Conservation (phyloP, 2,329 filamentous ascomycete species). For the Biscogniauxia mediterranea region DNA sequence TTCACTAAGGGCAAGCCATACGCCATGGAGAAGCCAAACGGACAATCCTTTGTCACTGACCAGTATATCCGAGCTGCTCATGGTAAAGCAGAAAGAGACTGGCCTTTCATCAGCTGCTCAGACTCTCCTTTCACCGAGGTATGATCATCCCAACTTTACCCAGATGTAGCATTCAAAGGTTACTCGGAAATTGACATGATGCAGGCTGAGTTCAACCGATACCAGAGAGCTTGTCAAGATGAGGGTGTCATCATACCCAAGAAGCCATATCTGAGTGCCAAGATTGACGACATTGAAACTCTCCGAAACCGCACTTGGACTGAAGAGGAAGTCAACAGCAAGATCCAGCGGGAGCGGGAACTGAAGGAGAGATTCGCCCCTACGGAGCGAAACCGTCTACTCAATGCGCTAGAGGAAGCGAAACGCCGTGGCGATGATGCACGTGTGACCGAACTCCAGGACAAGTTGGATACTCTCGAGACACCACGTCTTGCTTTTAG, state of each 20-base stretch:
- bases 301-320: slow-evolving; percentile 81
- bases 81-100: slow-evolving; percentile 79
- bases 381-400: slow-evolving; percentile 65
- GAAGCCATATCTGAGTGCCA: slow-evolving; percentile 64
- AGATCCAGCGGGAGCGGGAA: slow-evolving; percentile 68
- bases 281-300: slow-evolving; percentile 77
- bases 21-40: slow-evolving; percentile 71
- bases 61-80: slow-evolving; percentile 81
- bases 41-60: slow-evolving; percentile 77
- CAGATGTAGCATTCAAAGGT: not conserved
- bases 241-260: slow-evolving; percentile 74
- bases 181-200: slow-evolving; percentile 22
- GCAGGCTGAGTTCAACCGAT: slow-evolving; percentile 77
- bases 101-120: slow-evolving; percentile 88
- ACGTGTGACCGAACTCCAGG: slow-evolving; percentile 52
- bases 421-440: slow-evolving; percentile 61
- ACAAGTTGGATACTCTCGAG: slow-evolving; percentile 61
- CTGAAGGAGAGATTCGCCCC: slow-evolving; percentile 66
- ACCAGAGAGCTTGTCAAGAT: slow-evolving; percentile 69
- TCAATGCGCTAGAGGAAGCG: slow-evolving; percentile 65
- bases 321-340: slow-evolving; percentile 76
- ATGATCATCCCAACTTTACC: slow-evolving; percentile 25
- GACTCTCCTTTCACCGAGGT: slow-evolving; percentile 83
- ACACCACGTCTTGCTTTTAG: slow-evolving; percentile 72
- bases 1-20: slow-evolving; percentile 81